Base-by-base conservation (phyloP, 306 rosid species). In the Gillenia trifoliata region DNA sequence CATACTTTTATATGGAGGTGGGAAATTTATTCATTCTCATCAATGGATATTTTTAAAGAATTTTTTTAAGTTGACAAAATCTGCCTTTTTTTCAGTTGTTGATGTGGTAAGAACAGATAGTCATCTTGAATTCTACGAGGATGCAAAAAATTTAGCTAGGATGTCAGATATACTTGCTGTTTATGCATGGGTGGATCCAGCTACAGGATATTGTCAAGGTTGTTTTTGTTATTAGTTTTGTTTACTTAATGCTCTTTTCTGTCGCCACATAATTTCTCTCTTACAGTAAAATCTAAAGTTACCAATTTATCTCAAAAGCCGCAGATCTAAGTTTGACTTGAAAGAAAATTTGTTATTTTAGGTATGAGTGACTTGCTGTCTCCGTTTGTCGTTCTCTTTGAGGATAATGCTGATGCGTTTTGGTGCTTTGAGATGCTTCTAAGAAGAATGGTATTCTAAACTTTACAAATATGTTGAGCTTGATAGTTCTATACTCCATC, bases 361-460 rank as follows among this genome's bases (percentile, higher is more conserved):
- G 98, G 98, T 80, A 93, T 93, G 98, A 93, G 98, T 29, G 98
- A 91, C 85, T 86, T 93, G 96, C 89, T 93, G 84, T 93, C 98
- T 77, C 98, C 98, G 73, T 93, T 93, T 78, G 86, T 93, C 74
- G 93, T 91, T 73, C 92, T 93, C 84, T 93, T 89, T 72, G 98
- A 93, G 85, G 97, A 93, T 65, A 83, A 93, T 74, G 98, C 98
- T 54, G 98, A 93, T 83, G 98, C 98, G 49, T 93, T 93, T 85
- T 93, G 98, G 98, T 93, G 98, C 88, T 93, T 93, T 85, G 98
- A 93, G 86, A 91, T 93, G 97, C 98, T 93, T 78, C 77, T 93
- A 73, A 91, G 98, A 80, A 91, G 98, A 91, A 88, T 89, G 98
- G 98, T 93, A 93, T 67, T 57, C n/a, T 66, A 76, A 75, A 77